phyloP scores from a whole-genome alignment of 2,329 filamentous ascomycete genomes.

The Neofusicoccum umdonicola region DNA sequence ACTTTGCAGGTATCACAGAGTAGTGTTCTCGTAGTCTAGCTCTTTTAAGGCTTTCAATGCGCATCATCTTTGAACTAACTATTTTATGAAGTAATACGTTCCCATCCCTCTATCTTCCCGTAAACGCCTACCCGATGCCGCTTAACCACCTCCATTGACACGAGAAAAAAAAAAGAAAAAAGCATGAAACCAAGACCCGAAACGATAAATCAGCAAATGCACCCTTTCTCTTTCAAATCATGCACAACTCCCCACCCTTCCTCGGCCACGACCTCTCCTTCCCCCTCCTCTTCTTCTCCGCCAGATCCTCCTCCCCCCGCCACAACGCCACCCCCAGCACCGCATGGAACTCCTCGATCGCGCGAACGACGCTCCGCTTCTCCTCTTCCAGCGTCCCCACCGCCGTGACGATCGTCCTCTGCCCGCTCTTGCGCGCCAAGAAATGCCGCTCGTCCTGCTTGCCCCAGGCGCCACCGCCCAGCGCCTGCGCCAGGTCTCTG shows the following conservation, averaged over 20 bases:
- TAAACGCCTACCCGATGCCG: not conserved
- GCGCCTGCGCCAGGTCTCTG: conserved; percentile 43
- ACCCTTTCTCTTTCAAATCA: not conserved
- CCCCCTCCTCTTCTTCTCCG: not conserved
- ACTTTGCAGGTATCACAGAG: too few species aligned
- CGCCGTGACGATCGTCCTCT: not conserved
- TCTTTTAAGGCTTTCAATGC: too few species aligned
- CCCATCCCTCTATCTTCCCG: too few species aligned
- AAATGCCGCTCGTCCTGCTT: conserved; percentile 36
- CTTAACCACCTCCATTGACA: not conserved
- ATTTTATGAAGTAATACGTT: too few species aligned
- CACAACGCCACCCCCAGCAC: conserved; percentile 18
- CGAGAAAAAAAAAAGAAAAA: not conserved
- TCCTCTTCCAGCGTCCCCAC: conserved; percentile 31
- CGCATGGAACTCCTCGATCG: conserved; percentile 26
- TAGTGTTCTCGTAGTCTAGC: too few species aligned
- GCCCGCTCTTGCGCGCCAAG: conserved; percentile 42
- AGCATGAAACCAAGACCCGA: not conserved
- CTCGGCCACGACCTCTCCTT: not conserved
- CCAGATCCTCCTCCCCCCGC: conserved; percentile 11
- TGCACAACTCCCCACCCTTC: not conserved
- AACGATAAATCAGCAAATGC: not conserved
- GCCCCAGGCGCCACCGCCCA: conserved; percentile 48
- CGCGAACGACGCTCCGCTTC: conserved; percentile 21
- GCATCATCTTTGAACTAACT: too few species aligned